Evolutionary conservation across 2,329 filamentous ascomycete genomes (phyloP).

Genomic region (Venturia carpophila): DNA sequence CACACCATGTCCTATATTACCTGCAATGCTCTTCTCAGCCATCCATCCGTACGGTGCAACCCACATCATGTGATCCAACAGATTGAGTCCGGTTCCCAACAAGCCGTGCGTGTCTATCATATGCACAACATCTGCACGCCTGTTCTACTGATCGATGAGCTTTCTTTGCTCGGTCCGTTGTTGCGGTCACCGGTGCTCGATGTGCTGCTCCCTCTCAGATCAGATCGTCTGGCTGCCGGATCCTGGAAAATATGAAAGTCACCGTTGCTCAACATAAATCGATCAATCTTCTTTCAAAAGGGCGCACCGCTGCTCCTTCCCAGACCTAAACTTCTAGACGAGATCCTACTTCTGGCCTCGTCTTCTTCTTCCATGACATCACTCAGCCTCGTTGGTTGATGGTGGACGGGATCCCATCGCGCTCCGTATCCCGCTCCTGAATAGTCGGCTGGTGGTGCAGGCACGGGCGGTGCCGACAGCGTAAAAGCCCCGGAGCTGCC

Average conservation of each 20-base stretch:
- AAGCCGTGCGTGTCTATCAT: not conserved
- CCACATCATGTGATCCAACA: not conserved
- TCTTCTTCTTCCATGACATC: constrained; percentile 78
- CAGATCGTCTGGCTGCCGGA: not conserved
- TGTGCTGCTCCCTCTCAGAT: not conserved
- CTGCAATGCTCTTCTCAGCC: not conserved
- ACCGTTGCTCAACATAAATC: not conserved
- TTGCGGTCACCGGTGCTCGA: not conserved
- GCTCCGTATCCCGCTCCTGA: constrained; percentile 42
- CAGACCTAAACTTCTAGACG: constrained; percentile 36
- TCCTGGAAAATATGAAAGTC: not conserved
- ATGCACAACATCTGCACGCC: not conserved
- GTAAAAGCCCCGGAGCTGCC: not conserved
- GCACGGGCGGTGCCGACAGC: not conserved
- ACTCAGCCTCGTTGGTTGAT: constrained; percentile 80
- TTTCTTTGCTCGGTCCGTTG: not conserved
- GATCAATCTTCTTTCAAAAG: not conserved
- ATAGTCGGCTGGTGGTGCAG: constrained; percentile 38
- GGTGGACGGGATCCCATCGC: constrained; percentile 70
- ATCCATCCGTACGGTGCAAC: not conserved
- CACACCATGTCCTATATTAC: not conserved
- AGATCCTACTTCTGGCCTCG: constrained; percentile 40
- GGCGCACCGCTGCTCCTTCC: constrained; percentile 12
- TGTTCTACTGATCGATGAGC: not conserved
- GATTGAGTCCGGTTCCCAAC: not conserved